Evolutionary conservation across 306 rosid species (phyloP).

Genomic region (Crotalaria pallida): DNA sequence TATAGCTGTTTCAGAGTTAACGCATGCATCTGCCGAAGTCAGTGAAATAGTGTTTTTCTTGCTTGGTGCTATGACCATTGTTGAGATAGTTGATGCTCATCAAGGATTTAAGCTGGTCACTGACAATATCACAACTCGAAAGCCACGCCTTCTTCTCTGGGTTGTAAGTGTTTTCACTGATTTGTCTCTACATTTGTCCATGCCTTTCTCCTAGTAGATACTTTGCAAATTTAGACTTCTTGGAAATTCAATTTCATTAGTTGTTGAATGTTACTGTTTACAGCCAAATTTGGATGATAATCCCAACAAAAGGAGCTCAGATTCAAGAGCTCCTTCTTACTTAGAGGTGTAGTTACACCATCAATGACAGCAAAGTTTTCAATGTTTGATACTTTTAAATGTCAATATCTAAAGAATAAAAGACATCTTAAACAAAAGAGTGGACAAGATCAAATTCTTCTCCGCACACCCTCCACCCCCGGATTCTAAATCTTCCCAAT

Average conservation of each 20-base stretch:
- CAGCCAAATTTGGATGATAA: neutral
- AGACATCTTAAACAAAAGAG: conserved; percentile 1
- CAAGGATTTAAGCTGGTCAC: conserved; percentile 97
- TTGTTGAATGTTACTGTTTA: neutral
- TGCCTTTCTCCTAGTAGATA: neutral
- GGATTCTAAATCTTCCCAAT: neutral
- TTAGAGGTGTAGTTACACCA: neutral
- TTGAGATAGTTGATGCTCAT: conserved; percentile 89
- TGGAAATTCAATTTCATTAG: conserved; percentile 1
- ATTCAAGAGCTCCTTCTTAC: neutral
- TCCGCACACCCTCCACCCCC: neutral
- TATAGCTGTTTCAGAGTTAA: conserved; percentile 81
- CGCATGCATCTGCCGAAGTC: conserved; percentile 86
- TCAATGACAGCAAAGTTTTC: neutral
- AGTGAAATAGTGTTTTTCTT: conserved; percentile 94
- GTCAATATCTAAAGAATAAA: neutral
- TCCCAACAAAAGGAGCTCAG: neutral
- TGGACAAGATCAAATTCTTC: neutral
- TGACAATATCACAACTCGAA: conserved; percentile 86
- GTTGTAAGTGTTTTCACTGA: conserved; percentile 62
- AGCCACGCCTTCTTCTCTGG: conserved; percentile 87
- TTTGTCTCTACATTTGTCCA: conserved; percentile 13
- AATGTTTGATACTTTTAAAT: neutral
- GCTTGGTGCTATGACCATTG: conserved; percentile 98
- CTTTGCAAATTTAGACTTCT: neutral